Percentiles rank a stretch among this genome's conserved stretches.
phyloP scores from a whole-genome alignment of 257 asterid species.

The Gentiana macrophylla region DNA sequence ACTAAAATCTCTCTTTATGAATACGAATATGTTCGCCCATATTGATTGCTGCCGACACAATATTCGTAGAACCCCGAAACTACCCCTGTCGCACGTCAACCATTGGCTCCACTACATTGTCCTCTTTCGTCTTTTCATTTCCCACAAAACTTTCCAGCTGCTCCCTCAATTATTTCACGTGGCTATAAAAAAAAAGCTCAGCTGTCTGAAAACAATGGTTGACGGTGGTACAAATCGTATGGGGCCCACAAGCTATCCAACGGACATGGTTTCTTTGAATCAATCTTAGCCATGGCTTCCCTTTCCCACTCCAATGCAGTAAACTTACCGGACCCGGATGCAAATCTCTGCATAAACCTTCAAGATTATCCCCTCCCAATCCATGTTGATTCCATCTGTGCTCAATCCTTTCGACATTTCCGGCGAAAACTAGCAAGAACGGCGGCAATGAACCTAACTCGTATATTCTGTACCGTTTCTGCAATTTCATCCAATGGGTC shows the following conservation, averaged over 20 bases:
- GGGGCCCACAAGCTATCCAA: constrained; percentile 78
- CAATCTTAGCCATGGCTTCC: constrained; percentile 81
- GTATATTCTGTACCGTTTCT: constrained; percentile 50
- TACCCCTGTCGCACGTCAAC: constrained; percentile 20
- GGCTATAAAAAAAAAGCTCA: constrained; percentile 17
- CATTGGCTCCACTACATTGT: constrained; percentile 10
- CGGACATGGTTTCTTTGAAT: constrained; percentile 66
- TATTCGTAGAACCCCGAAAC: not conserved
- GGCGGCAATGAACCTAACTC: constrained; percentile 77
- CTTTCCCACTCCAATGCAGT: constrained; percentile 87
- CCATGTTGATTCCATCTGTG: constrained; percentile 93
- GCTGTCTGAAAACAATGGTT: constrained; percentile 41
- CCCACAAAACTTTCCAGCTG: constrained; percentile 26
- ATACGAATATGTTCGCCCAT: too few relatives aligned
- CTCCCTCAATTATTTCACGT: constrained; percentile 12
- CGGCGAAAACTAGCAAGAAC: constrained; percentile 54
- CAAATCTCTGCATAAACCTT: constrained; percentile 61
- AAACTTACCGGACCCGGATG: constrained; percentile 88
- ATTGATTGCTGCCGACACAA: too few relatives aligned
- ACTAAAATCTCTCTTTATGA: too few relatives aligned
- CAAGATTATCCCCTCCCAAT: constrained; percentile 68
- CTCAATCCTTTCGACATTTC: constrained; percentile 55
- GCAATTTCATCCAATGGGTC: constrained; percentile 74
- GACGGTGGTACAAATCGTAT: constrained; percentile 52
- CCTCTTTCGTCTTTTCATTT: constrained; percentile 22